A percentile compares a stretch with the other conserved stretches of the same genome.
Evolutionary conservation across 192 early-diverging fungal genomes (phyloP).

Genomic region (Entomortierella chlamydospora): DNA sequence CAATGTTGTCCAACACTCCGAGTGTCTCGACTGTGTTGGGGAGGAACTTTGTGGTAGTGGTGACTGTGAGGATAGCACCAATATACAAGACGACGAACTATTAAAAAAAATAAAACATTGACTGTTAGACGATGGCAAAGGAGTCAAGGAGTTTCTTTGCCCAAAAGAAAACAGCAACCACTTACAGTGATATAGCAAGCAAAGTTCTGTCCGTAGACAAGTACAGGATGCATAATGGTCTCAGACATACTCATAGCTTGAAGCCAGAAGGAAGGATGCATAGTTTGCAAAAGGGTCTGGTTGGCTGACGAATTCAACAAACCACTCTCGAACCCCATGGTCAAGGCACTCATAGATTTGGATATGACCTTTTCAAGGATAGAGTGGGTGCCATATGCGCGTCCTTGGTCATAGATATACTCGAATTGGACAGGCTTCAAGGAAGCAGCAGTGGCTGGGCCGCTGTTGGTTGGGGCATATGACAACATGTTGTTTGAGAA

Average conservation of each 20-base stretch:
- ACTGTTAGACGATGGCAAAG: not conserved
- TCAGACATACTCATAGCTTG: slow-evolving; percentile 37
- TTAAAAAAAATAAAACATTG: not conserved
- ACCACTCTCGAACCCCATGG: slow-evolving; percentile 17
- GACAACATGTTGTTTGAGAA: slow-evolving; percentile 53
- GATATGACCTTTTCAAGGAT: slow-evolving; percentile 47
- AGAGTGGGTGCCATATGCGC: slow-evolving; percentile 44
- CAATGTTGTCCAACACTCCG: slow-evolving; percentile 20
- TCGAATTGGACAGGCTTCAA: slow-evolving; percentile 39
- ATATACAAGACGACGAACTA: slow-evolving; percentile 52
- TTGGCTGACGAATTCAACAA: slow-evolving; percentile 48
- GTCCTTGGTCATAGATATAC: slow-evolving; percentile 52
- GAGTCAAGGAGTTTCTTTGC: not conserved
- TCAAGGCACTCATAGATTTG: slow-evolving; percentile 25
- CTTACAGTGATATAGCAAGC: slow-evolving; percentile 49
- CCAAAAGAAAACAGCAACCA: not conserved
- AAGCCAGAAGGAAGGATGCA: slow-evolving; percentile 42
- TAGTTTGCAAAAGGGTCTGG: slow-evolving; percentile 38
- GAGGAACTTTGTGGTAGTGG: slow-evolving; percentile 46
- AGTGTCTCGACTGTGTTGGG: slow-evolving; percentile 52
- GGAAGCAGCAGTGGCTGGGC: slow-evolving; percentile 26
- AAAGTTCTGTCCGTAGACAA: slow-evolving; percentile 52
- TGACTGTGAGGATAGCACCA: slow-evolving; percentile 44
- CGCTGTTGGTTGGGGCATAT: slow-evolving; percentile 33
- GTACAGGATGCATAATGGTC: slow-evolving; percentile 43